Conservation (phyloP, 169 alveolate genomes). For the Plasmodium malariae region DNA sequence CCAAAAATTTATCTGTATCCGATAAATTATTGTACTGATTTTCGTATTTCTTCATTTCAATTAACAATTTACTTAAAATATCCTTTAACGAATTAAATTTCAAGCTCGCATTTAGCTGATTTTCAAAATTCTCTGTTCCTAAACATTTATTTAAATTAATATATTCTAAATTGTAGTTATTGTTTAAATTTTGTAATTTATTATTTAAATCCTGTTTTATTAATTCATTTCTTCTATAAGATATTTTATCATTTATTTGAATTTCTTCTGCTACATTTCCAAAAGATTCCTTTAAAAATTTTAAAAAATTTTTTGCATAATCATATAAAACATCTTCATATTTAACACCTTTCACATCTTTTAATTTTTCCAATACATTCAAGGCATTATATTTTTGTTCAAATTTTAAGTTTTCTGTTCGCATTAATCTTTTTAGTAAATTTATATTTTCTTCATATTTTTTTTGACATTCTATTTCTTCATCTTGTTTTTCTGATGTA, state of each 20-base stretch:
- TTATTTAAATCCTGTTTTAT: slow-evolving; percentile 72
- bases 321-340: slow-evolving; percentile 70
- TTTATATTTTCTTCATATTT: slow-evolving; percentile 59
- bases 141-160: slow-evolving; percentile 66
- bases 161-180: slow-evolving; percentile 66
- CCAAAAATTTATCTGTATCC: slow-evolving; percentile 67
- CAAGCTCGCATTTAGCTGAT: slow-evolving; percentile 60
- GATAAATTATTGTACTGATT: slow-evolving; percentile 48
- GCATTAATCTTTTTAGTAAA: slow-evolving; percentile 63
- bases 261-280: slow-evolving; percentile 72
- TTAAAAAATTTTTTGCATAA: slow-evolving; percentile 67
- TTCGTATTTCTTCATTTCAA: slow-evolving; percentile 71
- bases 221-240: slow-evolving; percentile 67
- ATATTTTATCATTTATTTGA: slow-evolving; percentile 74
- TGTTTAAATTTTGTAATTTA: slow-evolving; percentile 57
- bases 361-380: slow-evolving; percentile 64
- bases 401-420: slow-evolving; percentile 69
- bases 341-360: slow-evolving; percentile 47
- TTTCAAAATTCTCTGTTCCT: slow-evolving; percentile 76
- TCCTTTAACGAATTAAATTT: slow-evolving; percentile 70
- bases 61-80: slow-evolving; percentile 61
- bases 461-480: slow-evolving; percentile 35
- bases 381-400: slow-evolving; percentile 71
- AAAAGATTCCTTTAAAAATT: slow-evolving; percentile 65
- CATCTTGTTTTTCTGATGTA: slow-evolving; percentile 27